Base-by-base conservation (phyloP, 2,329 filamentous ascomycete genomes). In the Pseudocercospora vitis region DNA sequence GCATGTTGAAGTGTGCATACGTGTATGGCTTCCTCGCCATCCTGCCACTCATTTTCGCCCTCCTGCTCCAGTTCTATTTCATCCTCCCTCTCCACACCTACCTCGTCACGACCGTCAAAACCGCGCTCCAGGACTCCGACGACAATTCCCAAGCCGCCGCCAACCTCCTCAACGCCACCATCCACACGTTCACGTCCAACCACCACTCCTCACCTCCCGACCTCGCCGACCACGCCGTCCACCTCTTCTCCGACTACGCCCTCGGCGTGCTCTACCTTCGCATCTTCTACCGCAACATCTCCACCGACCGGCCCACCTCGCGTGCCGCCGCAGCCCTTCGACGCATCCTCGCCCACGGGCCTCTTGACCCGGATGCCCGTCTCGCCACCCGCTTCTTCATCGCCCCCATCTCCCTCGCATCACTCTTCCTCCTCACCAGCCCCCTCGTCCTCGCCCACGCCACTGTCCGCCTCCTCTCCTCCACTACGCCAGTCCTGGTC, bases 201-300 rank as follows among this genome's bases (percentile, higher is more conserved):
- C 24, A 18, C 12, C 39, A 33, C 50, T n/a, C n/a, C n/a, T n/a
- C n/a, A n/a, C n/a, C 42, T 12, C 50, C 56, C 0, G 47, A 39
- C 3, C 55, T 68, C 40, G 77, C 74, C 48, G 70, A 72, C 12
- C 89, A 95, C 67, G 88, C 86, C 6, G 83, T 97, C 35, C 87
- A 95, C 58, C 80, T 97, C 57, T 86, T 97, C 35, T 92, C 97
- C 68, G 86, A 91, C 53, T 99, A 92, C 91, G 95, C 91, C 0
- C 78, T 99, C 1, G 94, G 94, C 3, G 81, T 99, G 18, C 79
- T 99, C 2, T 96, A 96, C 70, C 80, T 95, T 24, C 91, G 95
- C 60, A 83, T 97, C 64, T 82, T 82, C 0, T 81, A 84, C 12
- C 85, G 87, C 32, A 74, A 90, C 63, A 78, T 91, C 21, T 76